Base-by-base conservation (phyloP, 2,329 filamentous ascomycete genomes). In the Diaporthe vaccinii region DNA sequence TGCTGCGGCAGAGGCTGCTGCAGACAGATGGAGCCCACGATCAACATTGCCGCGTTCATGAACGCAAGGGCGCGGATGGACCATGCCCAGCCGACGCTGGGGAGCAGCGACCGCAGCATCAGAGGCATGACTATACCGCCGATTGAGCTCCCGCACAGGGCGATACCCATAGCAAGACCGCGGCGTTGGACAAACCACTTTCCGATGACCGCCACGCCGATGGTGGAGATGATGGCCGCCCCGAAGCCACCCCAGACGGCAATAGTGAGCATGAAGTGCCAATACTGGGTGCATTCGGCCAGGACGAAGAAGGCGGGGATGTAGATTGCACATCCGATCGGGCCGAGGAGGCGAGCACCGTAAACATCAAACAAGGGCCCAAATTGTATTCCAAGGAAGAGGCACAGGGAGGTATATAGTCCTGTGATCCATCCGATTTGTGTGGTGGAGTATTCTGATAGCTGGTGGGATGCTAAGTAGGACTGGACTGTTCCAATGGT, bases 361-460 rank as follows among this genome's bases (percentile, higher is more conserved):
- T 88, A 86, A 0, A 82, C 82, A 74, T 89, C 87, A 74, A 88
- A 87, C 4, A 89, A 74, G 1, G 87, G 87, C 0, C 87, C 87
- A 10, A 87, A 83, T 78, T 87, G 86, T 6, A 89, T 84, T 6
- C 85, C 86, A 2, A 87, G 81, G 20, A 86, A 82, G 0, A 88
- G 79, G 0, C 84, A 82, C 1, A 89, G 77, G 61, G 87, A 88
- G 7, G 85, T 83, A 46, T 87, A 85, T 5, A 88, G 76, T 1
- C 86, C 85, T 0, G 85, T 84, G 71, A 89, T 88, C 87, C 87
- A 89, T 28, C 87, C 87, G 0, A 89, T 83, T 55, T 89, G 84
- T 4, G 85, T 80, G 4, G 85, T 80, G 4, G 82, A 83, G 76
- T 87, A 87, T 10, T 78, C 75, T 0, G 82, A 79, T 1, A 89